A percentile compares a stretch with the other conserved stretches of the same genome.
These are phyloP conservation scores for Pseudogymnoascus sp. DNA, from an alignment of 2,329 filamentous ascomycete species.

Conservation along the genomic window DNA sequence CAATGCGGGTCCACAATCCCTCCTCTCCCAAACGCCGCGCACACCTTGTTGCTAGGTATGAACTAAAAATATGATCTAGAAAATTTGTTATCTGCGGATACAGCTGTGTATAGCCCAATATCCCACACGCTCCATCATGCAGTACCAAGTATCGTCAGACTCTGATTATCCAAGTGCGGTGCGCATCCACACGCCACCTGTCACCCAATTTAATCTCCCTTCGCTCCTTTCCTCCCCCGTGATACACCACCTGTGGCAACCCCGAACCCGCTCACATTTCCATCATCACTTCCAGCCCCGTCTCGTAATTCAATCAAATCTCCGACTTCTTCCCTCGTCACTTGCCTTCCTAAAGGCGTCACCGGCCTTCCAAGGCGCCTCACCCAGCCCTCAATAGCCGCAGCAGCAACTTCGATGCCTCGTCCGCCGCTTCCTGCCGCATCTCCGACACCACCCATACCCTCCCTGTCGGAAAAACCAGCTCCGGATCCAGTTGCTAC, in stretches of 20 bases:
- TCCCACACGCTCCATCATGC: background rate
- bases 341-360: constrained; percentile 37
- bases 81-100: constrained; percentile 3
- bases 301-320: constrained; percentile 69
- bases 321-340: constrained; percentile 39
- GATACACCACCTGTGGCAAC: constrained; percentile 16
- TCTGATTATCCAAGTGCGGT: background rate
- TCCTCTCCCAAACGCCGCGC: background rate
- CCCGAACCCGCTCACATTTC: constrained; percentile 25
- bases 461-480: constrained; percentile 15
- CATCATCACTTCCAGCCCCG: constrained; percentile 48
- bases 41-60: constrained; percentile 1
- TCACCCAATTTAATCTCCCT: constrained; percentile 3
- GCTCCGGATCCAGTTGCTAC: constrained; percentile 24
- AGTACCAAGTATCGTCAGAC: background rate
- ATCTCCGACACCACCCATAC: constrained; percentile 41
- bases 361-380: constrained; percentile 56
- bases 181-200: background rate
- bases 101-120: background rate
- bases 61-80: background rate
- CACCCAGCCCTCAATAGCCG: constrained; percentile 84
- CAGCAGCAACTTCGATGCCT: constrained; percentile 59
- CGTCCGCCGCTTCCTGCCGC: constrained; percentile 30
- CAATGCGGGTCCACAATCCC: background rate
- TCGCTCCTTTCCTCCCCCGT: constrained; percentile 11